Conservation (phyloP, 1,284 basidiomycete species). For the Irpex sp. region DNA sequence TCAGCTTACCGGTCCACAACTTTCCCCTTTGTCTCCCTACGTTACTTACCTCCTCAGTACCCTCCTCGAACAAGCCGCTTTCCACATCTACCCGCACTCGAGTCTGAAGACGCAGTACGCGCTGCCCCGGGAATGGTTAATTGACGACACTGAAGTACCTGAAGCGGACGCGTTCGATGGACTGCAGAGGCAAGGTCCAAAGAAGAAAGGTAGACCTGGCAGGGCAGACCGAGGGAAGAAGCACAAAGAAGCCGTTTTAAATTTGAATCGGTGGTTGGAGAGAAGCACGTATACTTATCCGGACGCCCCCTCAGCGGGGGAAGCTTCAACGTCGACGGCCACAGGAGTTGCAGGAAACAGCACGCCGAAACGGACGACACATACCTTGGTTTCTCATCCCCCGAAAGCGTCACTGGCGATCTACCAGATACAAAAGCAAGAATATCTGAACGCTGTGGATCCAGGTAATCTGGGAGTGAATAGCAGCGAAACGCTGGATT, state of each 20-base stretch:
- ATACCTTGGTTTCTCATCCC: slow-evolving; percentile 36
- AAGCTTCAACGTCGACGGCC: neutral
- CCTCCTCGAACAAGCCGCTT: slow-evolving; percentile 44
- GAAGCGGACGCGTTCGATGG: slow-evolving; percentile 9
- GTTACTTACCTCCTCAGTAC: slow-evolving; percentile 43
- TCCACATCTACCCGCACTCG: slow-evolving; percentile 57
- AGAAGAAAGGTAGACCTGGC: slow-evolving; percentile 66
- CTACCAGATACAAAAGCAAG: slow-evolving; percentile 39
- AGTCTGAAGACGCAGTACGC: slow-evolving; percentile 53
- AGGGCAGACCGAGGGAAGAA: slow-evolving; percentile 56
- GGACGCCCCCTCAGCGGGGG: slow-evolving; percentile 7
- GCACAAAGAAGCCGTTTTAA: slow-evolving; percentile 45
- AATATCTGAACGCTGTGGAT: slow-evolving; percentile 33
- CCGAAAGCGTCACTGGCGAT: slow-evolving; percentile 31
- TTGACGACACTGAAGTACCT: slow-evolving; percentile 35
- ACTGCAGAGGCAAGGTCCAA: slow-evolving; percentile 24
- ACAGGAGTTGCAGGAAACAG: neutral
- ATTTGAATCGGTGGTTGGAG: slow-evolving; percentile 51
- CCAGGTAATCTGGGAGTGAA: neutral
- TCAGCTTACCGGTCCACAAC: slow-evolving; percentile 32
- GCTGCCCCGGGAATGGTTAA: slow-evolving; percentile 62
- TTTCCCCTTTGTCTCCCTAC: slow-evolving; percentile 46
- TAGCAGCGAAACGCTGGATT: neutral
- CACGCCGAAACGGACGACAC: slow-evolving; percentile 20
- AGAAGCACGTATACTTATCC: slow-evolving; percentile 30